Evolutionary conservation across 305 asterid genomes (phyloP).

Genomic region (Rubia tinctorum): DNA sequence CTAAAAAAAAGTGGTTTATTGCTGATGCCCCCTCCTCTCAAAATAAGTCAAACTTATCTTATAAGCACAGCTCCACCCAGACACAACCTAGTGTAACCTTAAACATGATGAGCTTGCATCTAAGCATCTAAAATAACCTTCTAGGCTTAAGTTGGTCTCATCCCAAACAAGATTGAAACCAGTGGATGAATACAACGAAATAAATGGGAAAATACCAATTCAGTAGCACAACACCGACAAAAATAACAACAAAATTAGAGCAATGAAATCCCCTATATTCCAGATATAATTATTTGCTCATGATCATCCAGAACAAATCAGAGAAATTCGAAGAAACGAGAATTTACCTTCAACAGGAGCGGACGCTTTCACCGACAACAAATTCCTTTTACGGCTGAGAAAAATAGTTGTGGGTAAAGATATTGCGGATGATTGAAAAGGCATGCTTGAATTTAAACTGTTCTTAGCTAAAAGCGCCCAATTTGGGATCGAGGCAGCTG

Average conservation of each 20-base stretch:
- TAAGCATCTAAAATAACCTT: not conserved
- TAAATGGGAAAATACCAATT: not conserved
- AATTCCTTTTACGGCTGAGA: not conserved
- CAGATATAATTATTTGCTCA: not conserved
- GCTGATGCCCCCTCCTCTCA: too few species aligned
- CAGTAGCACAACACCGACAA: not conserved
- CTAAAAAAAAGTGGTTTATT: not conserved
- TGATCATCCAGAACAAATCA: not conserved
- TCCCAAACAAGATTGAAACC: not conserved
- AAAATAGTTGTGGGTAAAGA: constrained; percentile 14
- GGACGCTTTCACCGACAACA: constrained; percentile 19
- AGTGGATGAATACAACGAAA: not conserved
- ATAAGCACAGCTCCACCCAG: too few species aligned
- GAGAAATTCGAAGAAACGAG: not conserved
- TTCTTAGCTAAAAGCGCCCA: not conserved
- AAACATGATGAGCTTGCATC: not conserved
- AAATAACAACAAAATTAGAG: not conserved
- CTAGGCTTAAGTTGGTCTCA: not conserved
- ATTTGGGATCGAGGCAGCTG: constrained; percentile 12
- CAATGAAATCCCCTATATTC: not conserved
- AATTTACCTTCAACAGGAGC: constrained; percentile 22
- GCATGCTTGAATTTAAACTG: constrained; percentile 5
- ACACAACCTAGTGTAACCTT: not conserved
- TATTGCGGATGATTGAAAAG: constrained; percentile 15
- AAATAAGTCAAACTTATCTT: too few species aligned